Conservation (phyloP, 2,329 filamentous ascomycete species). For the Thermochaetoides dissita region DNA sequence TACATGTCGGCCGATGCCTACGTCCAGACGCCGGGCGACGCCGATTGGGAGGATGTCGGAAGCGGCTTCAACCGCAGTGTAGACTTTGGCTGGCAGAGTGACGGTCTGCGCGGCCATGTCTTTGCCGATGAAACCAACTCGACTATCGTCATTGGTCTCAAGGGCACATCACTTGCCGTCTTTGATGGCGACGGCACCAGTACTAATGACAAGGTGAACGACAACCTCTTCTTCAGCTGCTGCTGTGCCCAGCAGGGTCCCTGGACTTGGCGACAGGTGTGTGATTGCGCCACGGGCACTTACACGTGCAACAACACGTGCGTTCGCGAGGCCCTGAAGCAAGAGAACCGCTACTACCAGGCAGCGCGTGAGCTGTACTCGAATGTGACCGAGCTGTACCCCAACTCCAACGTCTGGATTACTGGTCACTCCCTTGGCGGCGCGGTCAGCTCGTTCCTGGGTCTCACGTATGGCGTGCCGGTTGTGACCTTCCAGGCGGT, state of each 20-base stretch:
- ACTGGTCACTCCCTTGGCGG: constrained; percentile 88
- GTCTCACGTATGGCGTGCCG: constrained; percentile 79
- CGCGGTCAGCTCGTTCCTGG: constrained; percentile 74
- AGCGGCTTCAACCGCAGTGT: constrained; percentile 69
- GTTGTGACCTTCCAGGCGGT: constrained; percentile 89
- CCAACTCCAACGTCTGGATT: constrained; percentile 72
- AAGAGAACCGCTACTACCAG: constrained; percentile 84
- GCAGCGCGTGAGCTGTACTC: constrained; percentile 80
- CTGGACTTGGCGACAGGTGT: constrained; percentile 81
- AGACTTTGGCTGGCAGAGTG: constrained; percentile 84
- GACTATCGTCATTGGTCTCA: constrained; percentile 82
- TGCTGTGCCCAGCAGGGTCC: constrained; percentile 91
- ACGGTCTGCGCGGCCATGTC: constrained; percentile 82
- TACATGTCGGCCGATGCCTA: constrained; percentile 87
- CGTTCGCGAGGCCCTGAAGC: constrained; percentile 56
- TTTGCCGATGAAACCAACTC: constrained; percentile 76
- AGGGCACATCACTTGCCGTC: constrained; percentile 78
- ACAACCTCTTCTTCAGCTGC: constrained; percentile 96
- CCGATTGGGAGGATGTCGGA: constrained; percentile 74
- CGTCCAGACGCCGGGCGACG: constrained; percentile 53
- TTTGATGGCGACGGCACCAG: constrained; percentile 97
- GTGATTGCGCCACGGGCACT: constrained; percentile 75
- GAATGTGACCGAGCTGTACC: constrained; percentile 83
- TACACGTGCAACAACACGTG: constrained; percentile 91
- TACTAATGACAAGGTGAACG: constrained; percentile 93